These are phyloP conservation scores for Aquilaria sinensis DNA, from an alignment of 345 rosid species.

Conservation along the genomic window DNA sequence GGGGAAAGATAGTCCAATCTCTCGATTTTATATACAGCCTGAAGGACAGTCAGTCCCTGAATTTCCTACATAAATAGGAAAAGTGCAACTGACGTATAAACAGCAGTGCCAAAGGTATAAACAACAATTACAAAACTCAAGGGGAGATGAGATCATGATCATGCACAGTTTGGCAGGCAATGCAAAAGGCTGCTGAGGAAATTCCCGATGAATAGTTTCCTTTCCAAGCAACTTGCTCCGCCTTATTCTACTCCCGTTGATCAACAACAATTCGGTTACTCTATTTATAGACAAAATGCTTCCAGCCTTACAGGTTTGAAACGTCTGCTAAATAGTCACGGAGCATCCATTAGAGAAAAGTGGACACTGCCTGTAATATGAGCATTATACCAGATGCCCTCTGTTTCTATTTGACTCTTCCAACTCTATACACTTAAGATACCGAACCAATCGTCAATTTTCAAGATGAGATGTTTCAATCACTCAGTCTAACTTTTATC, in stretches of 20 bases:
- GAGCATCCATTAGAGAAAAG: conserved; percentile 42
- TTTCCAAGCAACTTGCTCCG: conserved; percentile 26
- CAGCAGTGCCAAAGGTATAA: not conserved
- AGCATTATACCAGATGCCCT: conserved; percentile 17
- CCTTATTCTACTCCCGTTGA: conserved; percentile 30
- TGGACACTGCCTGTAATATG: conserved; percentile 36
- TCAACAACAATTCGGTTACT: conserved; percentile 19
- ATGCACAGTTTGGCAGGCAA: conserved; percentile 11
- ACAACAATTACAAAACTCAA: conserved; percentile 4
- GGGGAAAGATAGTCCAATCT: conserved; percentile 7
- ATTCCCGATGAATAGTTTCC: not conserved
- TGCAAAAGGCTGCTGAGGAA: conserved; percentile 9
- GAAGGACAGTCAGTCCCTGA: conserved; percentile 4
- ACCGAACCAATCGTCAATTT: conserved; percentile 36
- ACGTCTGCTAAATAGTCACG: conserved; percentile 15
- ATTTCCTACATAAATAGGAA: conserved; percentile 11
- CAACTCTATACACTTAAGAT: conserved; percentile 46
- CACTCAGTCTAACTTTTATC: conserved; percentile 26
- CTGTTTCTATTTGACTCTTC: conserved; percentile 23
- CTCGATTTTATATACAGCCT: conserved; percentile 27
- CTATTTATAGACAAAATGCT: conserved; percentile 38
- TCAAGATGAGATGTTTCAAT: conserved; percentile 16
- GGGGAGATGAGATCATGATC: conserved; percentile 14
- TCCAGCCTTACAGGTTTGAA: conserved; percentile 20
- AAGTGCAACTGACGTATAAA: conserved; percentile 15